Conservation (phyloP, 164 flowering plant species). For the Chimonanthus praecox region DNA sequence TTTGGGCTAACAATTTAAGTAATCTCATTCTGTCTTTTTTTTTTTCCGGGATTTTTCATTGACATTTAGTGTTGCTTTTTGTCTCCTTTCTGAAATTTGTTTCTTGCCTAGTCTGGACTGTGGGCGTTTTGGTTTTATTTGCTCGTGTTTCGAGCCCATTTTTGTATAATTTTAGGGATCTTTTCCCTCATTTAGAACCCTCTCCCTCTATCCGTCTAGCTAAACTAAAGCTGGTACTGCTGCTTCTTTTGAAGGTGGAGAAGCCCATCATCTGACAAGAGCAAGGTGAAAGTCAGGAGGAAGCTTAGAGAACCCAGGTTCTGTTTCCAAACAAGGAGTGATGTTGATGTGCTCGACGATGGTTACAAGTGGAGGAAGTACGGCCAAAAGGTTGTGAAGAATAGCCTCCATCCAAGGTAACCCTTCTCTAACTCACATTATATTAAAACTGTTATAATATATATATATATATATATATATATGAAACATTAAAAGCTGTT, state of each 20-base stretch:
- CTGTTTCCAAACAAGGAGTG: conserved; percentile 84
- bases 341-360: conserved; percentile 82
- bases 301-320: conserved; percentile 88
- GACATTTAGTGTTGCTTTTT: background rate
- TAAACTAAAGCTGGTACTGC: background rate
- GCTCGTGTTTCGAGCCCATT: no score
- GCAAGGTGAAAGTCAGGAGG: conserved; percentile 70
- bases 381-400: conserved; percentile 88
- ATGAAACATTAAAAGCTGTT: no score
- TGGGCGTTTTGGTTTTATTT: no score
- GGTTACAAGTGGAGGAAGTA: conserved; percentile 94
- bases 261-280: conserved; percentile 44
- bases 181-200: no score
- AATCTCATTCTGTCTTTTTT: background rate
- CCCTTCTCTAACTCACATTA: background rate
- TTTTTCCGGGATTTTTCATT: background rate
- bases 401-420: conserved; percentile 90
- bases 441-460: no score
- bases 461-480: no score
- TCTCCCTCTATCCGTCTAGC: no score
- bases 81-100: background rate
- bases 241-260: conserved; percentile 47
- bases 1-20: no score
- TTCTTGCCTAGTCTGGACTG: background rate
- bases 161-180: no score